phyloP scores from a whole-genome alignment of 1,284 basidiomycete genomes.

The Malassezia arunalokei region DNA sequence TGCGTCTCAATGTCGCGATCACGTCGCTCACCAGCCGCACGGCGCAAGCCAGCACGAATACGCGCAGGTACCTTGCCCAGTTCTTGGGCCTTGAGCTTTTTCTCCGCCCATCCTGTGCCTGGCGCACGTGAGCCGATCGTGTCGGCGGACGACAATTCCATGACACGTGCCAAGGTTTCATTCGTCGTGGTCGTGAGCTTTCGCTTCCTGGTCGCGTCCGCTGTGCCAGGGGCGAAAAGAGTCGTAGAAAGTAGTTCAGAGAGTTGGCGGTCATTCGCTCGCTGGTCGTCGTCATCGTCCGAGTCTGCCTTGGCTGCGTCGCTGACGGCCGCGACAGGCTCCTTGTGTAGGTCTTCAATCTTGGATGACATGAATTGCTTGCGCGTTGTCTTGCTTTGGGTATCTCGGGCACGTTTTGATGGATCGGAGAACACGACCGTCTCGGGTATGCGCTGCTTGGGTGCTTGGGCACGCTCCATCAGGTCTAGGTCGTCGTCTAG shows the following conservation, averaged over 20 bases:
- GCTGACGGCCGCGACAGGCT: constrained; percentile 1
- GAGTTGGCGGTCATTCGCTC: constrained; percentile 37
- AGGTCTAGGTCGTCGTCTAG: constrained; percentile 9
- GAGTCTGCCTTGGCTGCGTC: constrained; percentile 30
- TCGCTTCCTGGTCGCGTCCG: constrained; percentile 14
- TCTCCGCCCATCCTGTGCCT: constrained; percentile 32
- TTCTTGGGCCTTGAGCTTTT: constrained; percentile 26
- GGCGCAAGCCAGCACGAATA: constrained; percentile 30
- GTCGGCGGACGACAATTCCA: constrained; percentile 23
- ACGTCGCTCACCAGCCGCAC: constrained; percentile 28
- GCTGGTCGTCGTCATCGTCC: constrained; percentile 13
- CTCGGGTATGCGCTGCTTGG: constrained; percentile 4
- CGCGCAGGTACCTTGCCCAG: constrained; percentile 32
- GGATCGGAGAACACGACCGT: constrained; percentile 13
- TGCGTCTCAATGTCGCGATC: constrained; percentile 36
- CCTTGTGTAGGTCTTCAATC: constrained; percentile 3
- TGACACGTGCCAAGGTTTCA: constrained; percentile 33
- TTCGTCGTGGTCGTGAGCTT: constrained; percentile 24
- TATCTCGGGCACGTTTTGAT: not conserved
- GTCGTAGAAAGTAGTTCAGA: constrained; percentile 39
- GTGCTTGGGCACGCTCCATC: not conserved
- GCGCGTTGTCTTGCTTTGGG: not conserved
- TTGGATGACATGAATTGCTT: constrained; percentile 17
- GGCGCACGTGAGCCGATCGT: not conserved
- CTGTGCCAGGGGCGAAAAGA: constrained; percentile 36